These are phyloP conservation scores for Solanum hybrid DNA, from an alignment of 305 asterid species.

Conservation along the genomic window DNA sequence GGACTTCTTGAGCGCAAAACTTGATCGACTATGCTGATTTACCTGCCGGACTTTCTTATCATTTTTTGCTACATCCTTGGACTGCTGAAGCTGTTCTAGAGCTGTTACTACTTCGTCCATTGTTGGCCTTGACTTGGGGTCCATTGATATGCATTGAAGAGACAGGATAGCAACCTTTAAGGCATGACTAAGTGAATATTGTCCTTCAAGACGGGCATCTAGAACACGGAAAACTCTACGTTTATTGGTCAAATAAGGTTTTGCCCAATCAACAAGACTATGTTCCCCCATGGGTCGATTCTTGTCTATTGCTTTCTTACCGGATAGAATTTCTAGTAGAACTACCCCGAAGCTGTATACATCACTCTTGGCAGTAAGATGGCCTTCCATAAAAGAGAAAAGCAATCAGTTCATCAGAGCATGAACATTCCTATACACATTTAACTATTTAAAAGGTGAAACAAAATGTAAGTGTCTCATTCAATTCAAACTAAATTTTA, in stretches of 20 bases:
- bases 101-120: slow-evolving; percentile 58
- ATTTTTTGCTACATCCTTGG: slow-evolving; percentile 12
- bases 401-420: not conserved
- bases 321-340: slow-evolving; percentile 58
- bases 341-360: slow-evolving; percentile 78
- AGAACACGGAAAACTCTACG: slow-evolving; percentile 49
- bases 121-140: slow-evolving; percentile 71
- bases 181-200: slow-evolving; percentile 45
- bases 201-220: slow-evolving; percentile 63
- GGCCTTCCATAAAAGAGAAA: slow-evolving; percentile 31
- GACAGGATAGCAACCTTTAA: slow-evolving; percentile 40
- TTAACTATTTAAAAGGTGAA: not conserved
- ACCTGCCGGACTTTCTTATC: slow-evolving; percentile 16
- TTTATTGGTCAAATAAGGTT: slow-evolving; percentile 40
- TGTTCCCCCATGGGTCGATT: slow-evolving; percentile 48
- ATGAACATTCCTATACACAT: not conserved
- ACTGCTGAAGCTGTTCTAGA: slow-evolving; percentile 50
- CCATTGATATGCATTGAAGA: slow-evolving; percentile 48
- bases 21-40: slow-evolving; percentile 22
- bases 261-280: slow-evolving; percentile 66
- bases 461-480: not conserved
- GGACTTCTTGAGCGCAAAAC: slow-evolving; percentile 36
- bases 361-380: slow-evolving; percentile 59
- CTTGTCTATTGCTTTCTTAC: slow-evolving; percentile 65
- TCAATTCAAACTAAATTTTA: not conserved